These are phyloP conservation scores for Aspergillus jensenii DNA, from an alignment of 2,329 filamentous ascomycete genomes.

Conservation along the genomic window DNA sequence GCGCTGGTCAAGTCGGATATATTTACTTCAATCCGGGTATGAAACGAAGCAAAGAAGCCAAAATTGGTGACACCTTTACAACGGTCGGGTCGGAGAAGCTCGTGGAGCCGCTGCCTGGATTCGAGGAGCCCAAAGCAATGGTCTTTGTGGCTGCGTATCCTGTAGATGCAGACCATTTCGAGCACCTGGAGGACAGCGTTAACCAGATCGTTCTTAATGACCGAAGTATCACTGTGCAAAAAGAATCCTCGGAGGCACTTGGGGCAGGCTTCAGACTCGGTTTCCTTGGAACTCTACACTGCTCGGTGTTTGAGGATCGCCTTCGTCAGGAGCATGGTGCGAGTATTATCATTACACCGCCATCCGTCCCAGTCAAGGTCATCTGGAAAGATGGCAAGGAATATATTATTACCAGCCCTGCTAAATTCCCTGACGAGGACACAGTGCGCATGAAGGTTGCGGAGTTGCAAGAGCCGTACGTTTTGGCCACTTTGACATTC, in stretches of 20 bases:
- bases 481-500: conserved; percentile 80
- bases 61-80: conserved; percentile 94
- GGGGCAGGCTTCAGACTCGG: conserved; percentile 92
- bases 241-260: conserved; percentile 90
- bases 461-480: conserved; percentile 71
- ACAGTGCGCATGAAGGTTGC: conserved; percentile 54
- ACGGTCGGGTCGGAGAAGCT: conserved; percentile 71
- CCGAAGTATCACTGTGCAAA: conserved; percentile 87
- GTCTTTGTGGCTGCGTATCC: conserved; percentile 98
- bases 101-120: conserved; percentile 82
- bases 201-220: conserved; percentile 92
- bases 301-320: conserved; percentile 97
- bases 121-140: conserved; percentile 98
- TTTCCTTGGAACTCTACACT: conserved; percentile 94
- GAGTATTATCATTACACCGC: conserved; percentile 94
- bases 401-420: conserved; percentile 78
- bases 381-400: conserved; percentile 75
- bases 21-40: conserved; percentile 97
- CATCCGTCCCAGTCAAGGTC: conserved; percentile 88
- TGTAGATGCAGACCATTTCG: conserved; percentile 84
- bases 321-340: conserved; percentile 91
- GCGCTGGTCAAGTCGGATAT: conserved; percentile 94
- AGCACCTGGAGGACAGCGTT: conserved; percentile 88
- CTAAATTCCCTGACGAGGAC: conserved; percentile 79
- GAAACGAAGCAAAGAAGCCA: conserved; percentile 94